Conservation (phyloP, 176 grass and related monocot genomes). For the Carex parvula region DNA sequence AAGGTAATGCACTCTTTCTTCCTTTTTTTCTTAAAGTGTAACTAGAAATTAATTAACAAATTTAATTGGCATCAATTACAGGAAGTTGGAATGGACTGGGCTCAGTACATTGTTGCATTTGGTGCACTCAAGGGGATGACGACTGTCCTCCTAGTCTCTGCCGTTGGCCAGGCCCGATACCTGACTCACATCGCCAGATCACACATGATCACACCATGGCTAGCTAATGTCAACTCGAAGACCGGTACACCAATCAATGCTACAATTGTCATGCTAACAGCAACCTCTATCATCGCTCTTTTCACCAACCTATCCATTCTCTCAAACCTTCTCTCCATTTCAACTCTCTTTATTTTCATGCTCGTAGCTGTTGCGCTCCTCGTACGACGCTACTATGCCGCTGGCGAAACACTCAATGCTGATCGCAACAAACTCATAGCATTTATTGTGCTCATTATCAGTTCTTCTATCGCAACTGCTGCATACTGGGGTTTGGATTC, state of each 20-base stretch:
- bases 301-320: constrained; percentile 56
- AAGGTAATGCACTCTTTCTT: constrained; percentile 1
- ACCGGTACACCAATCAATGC: constrained; percentile 52
- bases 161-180: constrained; percentile 63
- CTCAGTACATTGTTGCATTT: constrained; percentile 76
- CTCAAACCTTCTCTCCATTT: constrained; percentile 59
- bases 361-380: constrained; percentile 56
- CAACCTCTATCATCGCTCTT: constrained; percentile 48
- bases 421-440: constrained; percentile 31
- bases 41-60: not conserved
- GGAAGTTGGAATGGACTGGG: constrained; percentile 57
- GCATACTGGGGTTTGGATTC: constrained; percentile 28
- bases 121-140: constrained; percentile 59
- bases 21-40: not conserved
- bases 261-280: constrained; percentile 45
- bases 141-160: constrained; percentile 55
- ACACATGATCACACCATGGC: constrained; percentile 54
- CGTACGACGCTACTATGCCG: constrained; percentile 48
- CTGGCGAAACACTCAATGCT: constrained; percentile 29
- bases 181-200: constrained; percentile 57
- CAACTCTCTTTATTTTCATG: constrained; percentile 74
- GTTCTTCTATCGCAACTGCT: constrained; percentile 30
- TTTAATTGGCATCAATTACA: not conserved
- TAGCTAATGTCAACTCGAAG: constrained; percentile 34
- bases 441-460: constrained; percentile 33